These are phyloP conservation scores for Hymenoscyphus salicellus DNA, from an alignment of 2,329 filamentous ascomycete genomes.

Conservation along the genomic window DNA sequence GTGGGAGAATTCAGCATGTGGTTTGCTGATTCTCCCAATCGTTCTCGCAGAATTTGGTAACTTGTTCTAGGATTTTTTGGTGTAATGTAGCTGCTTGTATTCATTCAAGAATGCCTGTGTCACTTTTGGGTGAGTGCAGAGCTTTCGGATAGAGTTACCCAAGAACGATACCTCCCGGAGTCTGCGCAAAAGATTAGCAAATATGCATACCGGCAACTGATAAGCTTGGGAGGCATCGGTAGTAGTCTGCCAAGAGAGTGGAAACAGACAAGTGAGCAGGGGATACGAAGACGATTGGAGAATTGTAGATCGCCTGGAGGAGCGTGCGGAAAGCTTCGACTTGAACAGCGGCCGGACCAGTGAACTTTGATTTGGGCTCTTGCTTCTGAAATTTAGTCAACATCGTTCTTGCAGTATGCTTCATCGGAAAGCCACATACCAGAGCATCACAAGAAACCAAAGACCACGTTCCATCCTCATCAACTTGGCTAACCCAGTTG, in stretches of 20 bases:
- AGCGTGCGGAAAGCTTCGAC: neutral
- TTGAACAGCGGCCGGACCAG: neutral
- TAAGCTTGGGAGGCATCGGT: neutral
- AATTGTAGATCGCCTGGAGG: neutral
- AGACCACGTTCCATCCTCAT: constrained; percentile 11
- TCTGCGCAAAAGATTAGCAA: neutral
- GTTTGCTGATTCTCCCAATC: no score
- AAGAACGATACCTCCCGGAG: no score
- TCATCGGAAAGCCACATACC: neutral
- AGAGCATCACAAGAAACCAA: neutral
- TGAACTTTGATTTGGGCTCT: neutral
- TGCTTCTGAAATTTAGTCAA: neutral
- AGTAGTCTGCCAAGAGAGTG: neutral
- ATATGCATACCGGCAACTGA: neutral
- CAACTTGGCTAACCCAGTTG: constrained; percentile 16
- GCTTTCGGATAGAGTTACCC: no score
- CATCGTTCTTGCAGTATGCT: neutral
- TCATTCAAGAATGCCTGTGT: no score
- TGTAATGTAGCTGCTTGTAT: no score
- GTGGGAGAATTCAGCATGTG: no score
- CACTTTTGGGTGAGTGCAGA: neutral
- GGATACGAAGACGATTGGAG: neutral
- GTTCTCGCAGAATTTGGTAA: no score
- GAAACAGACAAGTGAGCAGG: neutral
- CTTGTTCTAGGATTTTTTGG: no score